Base-by-base conservation (phyloP, 2,329 filamentous ascomycete genomes). In the Curvularia sp. region DNA sequence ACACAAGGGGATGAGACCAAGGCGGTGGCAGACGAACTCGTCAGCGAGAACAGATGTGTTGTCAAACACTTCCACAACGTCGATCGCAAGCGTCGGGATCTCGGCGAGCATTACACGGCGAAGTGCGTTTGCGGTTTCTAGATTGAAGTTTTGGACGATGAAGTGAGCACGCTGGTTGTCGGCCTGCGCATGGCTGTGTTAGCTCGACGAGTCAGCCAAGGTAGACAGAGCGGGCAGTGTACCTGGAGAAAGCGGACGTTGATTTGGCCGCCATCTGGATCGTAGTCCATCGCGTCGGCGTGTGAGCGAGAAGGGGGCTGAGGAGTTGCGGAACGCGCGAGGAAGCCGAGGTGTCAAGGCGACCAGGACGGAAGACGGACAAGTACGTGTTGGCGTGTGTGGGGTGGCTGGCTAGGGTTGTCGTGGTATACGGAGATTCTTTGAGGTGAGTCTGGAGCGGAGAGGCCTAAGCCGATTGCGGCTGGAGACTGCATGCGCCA, bases 21-120 rank as follows among this genome's bases (percentile, higher is more conserved):
- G 85, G 46, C 94, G 90, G 79, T 98, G 94, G 49, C 92, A 90
- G 67, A 99, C 89, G 78, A 98, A 97, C 79, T 99, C 94, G 79
- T 99, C 94, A 61, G 94, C 91, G 13, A 98, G 87, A 4, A 97
- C 93, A n/a, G 93, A 96, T 57, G 90, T 96, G 83, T 99, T 99
- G 72, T 85, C 86, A 74, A 96, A 89, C 65, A 99, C 89, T 78
- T 98, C 92, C 63, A 98, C 93, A 13, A 97, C 86, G 74, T 99
- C 94, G 77, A 98, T 93, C 63, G 95, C 93, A 70, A 98, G 88
- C 24, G 92, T 97, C 10, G 94, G 93, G 59, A 99, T 91, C 80
- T 99, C 94, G 71, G 92, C 91, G 66, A 97, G 89, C 81, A 98
- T 94, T 58, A 92, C 85, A 74, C 94, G 91, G 62, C 94, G 93